A percentile compares a stretch with the other conserved stretches of the same genome.
Evolutionary conservation across 2,329 filamentous ascomycete species (phyloP).

Genomic region (Colletotrichum musicola): DNA sequence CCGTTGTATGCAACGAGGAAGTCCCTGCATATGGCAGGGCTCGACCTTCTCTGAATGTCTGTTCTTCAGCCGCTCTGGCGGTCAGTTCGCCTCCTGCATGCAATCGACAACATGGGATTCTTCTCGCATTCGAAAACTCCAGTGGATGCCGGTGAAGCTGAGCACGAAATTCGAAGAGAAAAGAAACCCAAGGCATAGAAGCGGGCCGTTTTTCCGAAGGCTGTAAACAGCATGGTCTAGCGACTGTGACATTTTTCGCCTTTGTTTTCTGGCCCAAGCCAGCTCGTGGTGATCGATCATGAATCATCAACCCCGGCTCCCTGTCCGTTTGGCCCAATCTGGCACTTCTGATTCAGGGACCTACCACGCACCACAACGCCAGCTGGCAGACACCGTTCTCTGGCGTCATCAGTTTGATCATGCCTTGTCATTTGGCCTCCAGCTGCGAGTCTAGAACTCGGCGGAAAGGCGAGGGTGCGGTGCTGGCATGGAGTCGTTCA

Average conservation of each 20-base stretch:
- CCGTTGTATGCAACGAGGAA: constrained; percentile 24
- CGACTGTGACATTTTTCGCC: background rate
- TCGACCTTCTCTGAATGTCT: constrained; percentile 29
- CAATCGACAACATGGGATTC: background rate
- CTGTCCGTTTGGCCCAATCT: constrained; percentile 22
- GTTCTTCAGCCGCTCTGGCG: constrained; percentile 32
- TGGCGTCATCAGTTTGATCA: constrained; percentile 33
- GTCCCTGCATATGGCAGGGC: constrained; percentile 35
- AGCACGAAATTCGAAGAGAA: background rate
- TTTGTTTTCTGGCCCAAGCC: constrained; percentile 4
- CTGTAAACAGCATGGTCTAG: background rate
- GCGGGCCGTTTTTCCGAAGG: background rate
- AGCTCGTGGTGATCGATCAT: constrained; percentile 12
- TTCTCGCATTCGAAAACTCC: background rate
- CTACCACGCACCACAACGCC: constrained; percentile 16
- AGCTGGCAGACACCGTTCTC: constrained; percentile 17
- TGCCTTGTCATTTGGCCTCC: constrained; percentile 23
- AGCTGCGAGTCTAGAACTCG: constrained; percentile 7
- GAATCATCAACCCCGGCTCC: constrained; percentile 37
- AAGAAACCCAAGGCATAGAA: background rate
- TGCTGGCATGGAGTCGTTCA: constrained; percentile 2
- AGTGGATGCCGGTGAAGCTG: background rate
- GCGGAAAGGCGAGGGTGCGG: background rate
- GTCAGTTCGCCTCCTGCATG: constrained; percentile 6
- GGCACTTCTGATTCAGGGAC: constrained; percentile 21